phyloP scores from a whole-genome alignment of 2,329 filamentous ascomycete species.

The Talaromyces sp. region DNA sequence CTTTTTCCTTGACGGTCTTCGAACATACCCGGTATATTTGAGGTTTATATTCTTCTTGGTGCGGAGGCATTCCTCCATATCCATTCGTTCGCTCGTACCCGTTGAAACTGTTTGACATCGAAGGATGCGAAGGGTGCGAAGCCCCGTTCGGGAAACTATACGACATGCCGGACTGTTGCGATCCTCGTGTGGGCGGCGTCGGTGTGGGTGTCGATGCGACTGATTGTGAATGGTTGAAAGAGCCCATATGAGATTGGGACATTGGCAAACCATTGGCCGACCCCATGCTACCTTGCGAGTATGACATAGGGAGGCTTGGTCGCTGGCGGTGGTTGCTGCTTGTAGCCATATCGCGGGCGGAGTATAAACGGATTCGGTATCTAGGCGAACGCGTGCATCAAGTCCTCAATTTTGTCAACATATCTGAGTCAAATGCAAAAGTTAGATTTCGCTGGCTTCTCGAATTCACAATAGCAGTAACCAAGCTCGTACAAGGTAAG shows the following conservation, averaged over 20 bases:
- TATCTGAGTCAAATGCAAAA: neutral
- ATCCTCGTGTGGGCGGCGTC: conserved; percentile 40
- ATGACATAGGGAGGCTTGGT: conserved; percentile 35
- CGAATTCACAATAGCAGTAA: neutral
- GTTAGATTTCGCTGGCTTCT: neutral
- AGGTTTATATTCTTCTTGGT: conserved; percentile 41
- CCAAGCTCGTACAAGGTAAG: neutral
- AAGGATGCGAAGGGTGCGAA: conserved; percentile 24
- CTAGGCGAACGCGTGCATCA: conserved; percentile 16
- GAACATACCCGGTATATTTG: conserved; percentile 48
- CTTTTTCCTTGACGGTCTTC: neutral
- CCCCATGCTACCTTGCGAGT: conserved; percentile 38
- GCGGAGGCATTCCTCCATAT: conserved; percentile 35
- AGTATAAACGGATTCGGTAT: neutral
- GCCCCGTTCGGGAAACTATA: conserved; percentile 40
- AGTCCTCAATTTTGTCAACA: neutral
- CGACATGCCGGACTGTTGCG: conserved; percentile 43
- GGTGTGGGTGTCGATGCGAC: conserved; percentile 45
- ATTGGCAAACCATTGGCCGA: conserved; percentile 38
- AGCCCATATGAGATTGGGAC: conserved; percentile 39
- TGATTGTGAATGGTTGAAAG: conserved; percentile 46
- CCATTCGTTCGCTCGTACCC: conserved; percentile 43
- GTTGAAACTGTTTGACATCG: conserved; percentile 33
- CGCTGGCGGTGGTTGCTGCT: conserved; percentile 27
- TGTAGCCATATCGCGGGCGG: conserved; percentile 29